A percentile compares a stretch with the other conserved stretches of the same genome.
phyloP scores from a whole-genome alignment of 257 asterid genomes.

The Solanum appendiculatum region DNA sequence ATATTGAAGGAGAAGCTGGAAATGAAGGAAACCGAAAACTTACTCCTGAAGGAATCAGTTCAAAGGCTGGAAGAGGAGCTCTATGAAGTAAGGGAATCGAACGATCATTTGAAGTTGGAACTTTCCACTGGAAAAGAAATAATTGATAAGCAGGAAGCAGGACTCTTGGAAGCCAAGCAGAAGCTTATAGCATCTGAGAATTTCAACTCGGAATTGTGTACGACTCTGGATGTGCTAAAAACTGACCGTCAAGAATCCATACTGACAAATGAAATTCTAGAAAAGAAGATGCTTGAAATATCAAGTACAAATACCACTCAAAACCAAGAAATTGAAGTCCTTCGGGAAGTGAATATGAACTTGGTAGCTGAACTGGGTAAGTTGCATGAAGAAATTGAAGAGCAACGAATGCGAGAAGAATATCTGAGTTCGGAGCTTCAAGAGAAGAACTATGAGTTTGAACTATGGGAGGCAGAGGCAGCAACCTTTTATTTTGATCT shows the following conservation, averaged over 20 bases:
- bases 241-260: constrained; percentile 33
- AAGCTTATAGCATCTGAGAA: constrained; percentile 50
- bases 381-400: constrained; percentile 53
- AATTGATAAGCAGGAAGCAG: constrained; percentile 32
- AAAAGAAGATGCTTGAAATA: constrained; percentile 30
- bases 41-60: constrained; percentile 43
- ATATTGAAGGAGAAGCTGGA: constrained; percentile 42
- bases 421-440: constrained; percentile 43
- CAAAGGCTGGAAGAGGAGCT: constrained; percentile 49
- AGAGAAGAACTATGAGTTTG: constrained; percentile 51
- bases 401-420: constrained; percentile 44
- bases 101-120: constrained; percentile 35
- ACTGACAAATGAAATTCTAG: constrained; percentile 29
- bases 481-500: constrained; percentile 69
- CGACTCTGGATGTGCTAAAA: constrained; percentile 40
- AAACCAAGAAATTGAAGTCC: constrained; percentile 46
- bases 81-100: constrained; percentile 30
- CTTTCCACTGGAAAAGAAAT: constrained; percentile 22
- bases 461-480: constrained; percentile 85
- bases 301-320: constrained; percentile 41
- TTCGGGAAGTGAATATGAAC: constrained; percentile 31
- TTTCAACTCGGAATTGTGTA: constrained; percentile 33
- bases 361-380: constrained; percentile 44
- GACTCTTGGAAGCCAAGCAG: constrained; percentile 42
- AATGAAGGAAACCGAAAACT: constrained; percentile 47